Percentiles rank a stretch among this genome's conserved stretches.
Evolutionary conservation across 176 grass and related monocot genomes (phyloP).

Genomic region (Tuctoria greenei): DNA sequence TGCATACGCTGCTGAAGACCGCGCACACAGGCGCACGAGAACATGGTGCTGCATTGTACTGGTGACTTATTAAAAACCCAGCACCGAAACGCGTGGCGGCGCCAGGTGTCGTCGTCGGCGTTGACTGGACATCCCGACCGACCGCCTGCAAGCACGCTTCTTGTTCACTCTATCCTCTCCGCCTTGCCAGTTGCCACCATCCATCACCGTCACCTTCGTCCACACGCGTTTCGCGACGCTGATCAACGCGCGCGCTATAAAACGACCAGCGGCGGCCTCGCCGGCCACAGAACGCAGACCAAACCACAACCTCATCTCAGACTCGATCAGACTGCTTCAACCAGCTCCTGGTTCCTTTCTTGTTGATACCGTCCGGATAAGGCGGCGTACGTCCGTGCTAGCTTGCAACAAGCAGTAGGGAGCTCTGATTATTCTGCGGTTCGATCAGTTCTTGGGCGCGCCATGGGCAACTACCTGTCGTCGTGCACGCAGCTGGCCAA

Average conservation of each 20-base stretch:
- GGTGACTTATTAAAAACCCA: neutral
- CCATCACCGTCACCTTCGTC: conserved; percentile 36
- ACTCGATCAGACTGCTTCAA: too few relatives aligned
- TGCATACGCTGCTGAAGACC: neutral
- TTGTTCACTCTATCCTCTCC: neutral
- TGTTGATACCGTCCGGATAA: neutral
- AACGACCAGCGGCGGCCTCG: conserved; percentile 19
- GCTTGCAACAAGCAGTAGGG: too few relatives aligned
- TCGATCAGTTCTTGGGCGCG: too few relatives aligned
- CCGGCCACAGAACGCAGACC: conserved; percentile 9
- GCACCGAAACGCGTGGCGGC: too few relatives aligned
- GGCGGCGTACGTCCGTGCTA: neutral
- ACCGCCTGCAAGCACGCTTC: too few relatives aligned
- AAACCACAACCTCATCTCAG: neutral
- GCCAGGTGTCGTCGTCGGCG: neutral
- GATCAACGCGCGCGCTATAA: conserved; percentile 10
- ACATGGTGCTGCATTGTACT: neutral
- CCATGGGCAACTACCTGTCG: conserved; percentile 85
- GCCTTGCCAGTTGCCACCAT: neutral
- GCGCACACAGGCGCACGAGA: neutral
- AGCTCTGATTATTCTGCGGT: too few relatives aligned
- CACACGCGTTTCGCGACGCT: conserved; percentile 25
- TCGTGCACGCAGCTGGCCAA: conserved; percentile 69
- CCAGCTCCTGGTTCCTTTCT: neutral
- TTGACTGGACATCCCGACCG: neutral